Conservation (phyloP, 768 basidiomycete genomes). For the Trametes gibbosa region DNA sequence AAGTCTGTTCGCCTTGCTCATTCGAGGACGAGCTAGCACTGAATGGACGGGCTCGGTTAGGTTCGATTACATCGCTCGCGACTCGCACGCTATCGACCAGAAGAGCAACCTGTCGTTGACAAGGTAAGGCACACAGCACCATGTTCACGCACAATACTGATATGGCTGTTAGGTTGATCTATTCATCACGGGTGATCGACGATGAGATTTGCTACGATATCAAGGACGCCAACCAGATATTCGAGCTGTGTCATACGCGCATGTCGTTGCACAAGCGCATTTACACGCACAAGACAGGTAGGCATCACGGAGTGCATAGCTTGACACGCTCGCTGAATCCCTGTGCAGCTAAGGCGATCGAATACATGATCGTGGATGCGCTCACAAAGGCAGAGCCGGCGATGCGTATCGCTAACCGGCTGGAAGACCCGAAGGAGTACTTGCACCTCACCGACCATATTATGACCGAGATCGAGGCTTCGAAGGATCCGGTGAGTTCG, state of each 20-base stretch:
- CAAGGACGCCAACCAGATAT: constrained; percentile 77
- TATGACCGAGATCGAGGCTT: constrained; percentile 55
- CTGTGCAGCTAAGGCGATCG: constrained; percentile 69
- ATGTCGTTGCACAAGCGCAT: constrained; percentile 80
- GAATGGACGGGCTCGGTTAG: constrained; percentile 32
- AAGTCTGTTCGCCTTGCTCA: constrained; percentile 43
- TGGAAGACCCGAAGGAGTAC: constrained; percentile 58
- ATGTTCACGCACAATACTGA: neutral
- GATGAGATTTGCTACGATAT: constrained; percentile 77
- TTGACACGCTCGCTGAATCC: neutral
- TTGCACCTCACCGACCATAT: constrained; percentile 70
- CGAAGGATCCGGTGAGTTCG: constrained; percentile 45
- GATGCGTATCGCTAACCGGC: constrained; percentile 55
- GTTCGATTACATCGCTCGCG: constrained; percentile 80
- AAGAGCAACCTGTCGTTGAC: constrained; percentile 47
- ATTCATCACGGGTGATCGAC: constrained; percentile 72
- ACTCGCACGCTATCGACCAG: constrained; percentile 71
- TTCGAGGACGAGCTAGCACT: neutral
- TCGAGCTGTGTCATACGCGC: constrained; percentile 69
- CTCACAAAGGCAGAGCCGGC: constrained; percentile 65
- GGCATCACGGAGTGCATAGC: neutral
- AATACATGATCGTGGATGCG: constrained; percentile 82
- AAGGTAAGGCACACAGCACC: constrained; percentile 32
- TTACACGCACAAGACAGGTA: constrained; percentile 80
- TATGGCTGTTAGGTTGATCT: constrained; percentile 50